Evolutionary conservation across 163 green algal species (phyloP).

Genomic region (Picocystis sp.): DNA sequence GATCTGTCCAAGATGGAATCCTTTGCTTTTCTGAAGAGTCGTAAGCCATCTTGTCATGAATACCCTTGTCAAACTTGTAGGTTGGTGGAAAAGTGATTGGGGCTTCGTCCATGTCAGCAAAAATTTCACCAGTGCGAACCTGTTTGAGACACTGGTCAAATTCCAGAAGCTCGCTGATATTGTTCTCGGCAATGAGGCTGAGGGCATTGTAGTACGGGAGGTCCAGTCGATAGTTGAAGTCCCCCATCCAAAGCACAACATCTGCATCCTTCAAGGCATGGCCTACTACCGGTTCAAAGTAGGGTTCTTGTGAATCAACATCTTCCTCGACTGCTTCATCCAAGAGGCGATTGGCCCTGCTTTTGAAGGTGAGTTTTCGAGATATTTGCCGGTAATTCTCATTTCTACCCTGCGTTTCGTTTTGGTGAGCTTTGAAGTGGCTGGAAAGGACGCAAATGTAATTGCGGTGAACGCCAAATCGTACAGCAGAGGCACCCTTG

Average conservation of each 20-base stretch:
- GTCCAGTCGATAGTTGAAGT: conserved; percentile 83
- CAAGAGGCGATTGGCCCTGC: too few species aligned
- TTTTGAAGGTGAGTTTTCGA: conserved; percentile 38
- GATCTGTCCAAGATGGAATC: conserved; percentile 82
- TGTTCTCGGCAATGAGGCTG: conserved; percentile 11
- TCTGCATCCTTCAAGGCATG: conserved; percentile 27
- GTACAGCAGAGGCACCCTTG: conserved; percentile 76
- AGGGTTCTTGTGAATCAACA: too few species aligned
- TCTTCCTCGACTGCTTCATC: too few species aligned
- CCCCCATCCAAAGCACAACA: conserved; percentile 52
- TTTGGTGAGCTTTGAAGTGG: conserved; percentile 87
- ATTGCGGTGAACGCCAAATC: conserved; percentile 56
- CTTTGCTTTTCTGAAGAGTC: conserved; percentile 79
- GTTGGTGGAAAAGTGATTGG: conserved; percentile 72
- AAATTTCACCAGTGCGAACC: conserved; percentile 41
- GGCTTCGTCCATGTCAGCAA: conserved; percentile 56
- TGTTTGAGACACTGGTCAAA: conserved; percentile 46
- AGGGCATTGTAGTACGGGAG: conserved; percentile 27
- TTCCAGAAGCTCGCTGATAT: conserved; percentile 18
- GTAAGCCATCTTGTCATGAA: conserved; percentile 27
- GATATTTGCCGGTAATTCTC: conserved; percentile 62
- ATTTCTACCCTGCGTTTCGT: conserved; percentile 31
- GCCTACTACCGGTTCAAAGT: too few species aligned
- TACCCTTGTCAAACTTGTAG: conserved; percentile 91
- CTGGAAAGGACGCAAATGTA: conserved; percentile 51